Conservation (phyloP, 495 filamentous ascomycete species). For the Hypoxylon cercidicola region DNA sequence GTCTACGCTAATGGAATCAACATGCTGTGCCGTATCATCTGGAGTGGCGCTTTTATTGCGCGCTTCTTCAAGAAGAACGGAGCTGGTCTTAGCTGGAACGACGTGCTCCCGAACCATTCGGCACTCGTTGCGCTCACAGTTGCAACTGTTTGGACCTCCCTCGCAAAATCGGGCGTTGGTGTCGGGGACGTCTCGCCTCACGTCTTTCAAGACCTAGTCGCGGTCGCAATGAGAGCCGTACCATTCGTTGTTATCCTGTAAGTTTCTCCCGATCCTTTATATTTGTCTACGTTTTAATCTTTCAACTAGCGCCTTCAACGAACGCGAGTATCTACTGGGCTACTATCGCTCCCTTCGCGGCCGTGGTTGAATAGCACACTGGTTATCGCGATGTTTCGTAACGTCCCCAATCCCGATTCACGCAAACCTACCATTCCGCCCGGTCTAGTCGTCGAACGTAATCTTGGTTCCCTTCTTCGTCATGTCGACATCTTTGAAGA, state of each 20-base stretch:
- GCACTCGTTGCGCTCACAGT: constrained; percentile 27
- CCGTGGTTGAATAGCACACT: constrained; percentile 29
- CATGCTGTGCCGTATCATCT: constrained; percentile 82
- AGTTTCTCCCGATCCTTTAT: constrained; percentile 49
- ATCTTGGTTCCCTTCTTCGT: constrained; percentile 91
- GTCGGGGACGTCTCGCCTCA: constrained; percentile 47
- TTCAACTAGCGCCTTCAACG: constrained; percentile 63
- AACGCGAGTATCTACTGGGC: constrained; percentile 65
- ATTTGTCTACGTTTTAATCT: constrained; percentile 29
- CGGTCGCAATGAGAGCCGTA: constrained; percentile 61
- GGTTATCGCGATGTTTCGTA: background rate
- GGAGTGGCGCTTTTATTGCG: constrained; percentile 78
- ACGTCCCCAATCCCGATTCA: background rate
- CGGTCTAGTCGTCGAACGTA: constrained; percentile 77
- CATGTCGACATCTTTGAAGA: constrained; percentile 83
- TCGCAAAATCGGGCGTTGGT: constrained; percentile 48
- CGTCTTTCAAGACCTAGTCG: constrained; percentile 58
- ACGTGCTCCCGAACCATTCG: constrained; percentile 28
- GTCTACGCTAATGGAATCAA: constrained; percentile 88
- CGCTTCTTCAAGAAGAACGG: constrained; percentile 65
- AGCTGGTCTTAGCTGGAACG: constrained; percentile 42
- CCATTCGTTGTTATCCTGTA: constrained; percentile 68
- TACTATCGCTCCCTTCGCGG: constrained; percentile 58
- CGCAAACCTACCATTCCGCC: background rate
- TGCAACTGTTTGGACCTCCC: constrained; percentile 36